Conservation (phyloP, 2,329 filamentous ascomycete genomes). For the Fusarium tuaranense region DNA sequence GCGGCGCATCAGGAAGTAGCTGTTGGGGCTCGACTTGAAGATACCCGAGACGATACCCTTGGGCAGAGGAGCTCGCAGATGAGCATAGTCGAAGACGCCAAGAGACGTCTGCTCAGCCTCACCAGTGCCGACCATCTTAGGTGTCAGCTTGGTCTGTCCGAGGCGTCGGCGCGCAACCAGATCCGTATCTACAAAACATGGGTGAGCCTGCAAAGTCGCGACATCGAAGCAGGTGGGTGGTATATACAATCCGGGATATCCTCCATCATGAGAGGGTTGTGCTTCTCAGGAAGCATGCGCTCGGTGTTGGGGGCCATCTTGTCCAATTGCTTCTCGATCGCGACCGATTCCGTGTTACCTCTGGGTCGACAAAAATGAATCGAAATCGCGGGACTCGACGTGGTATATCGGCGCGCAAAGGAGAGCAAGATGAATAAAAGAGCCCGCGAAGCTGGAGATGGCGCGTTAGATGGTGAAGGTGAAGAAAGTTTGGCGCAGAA, state of each 20-base stretch:
- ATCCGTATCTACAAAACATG: conserved; percentile 68
- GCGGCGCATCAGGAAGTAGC: conserved; percentile 96
- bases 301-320: conserved; percentile 52
- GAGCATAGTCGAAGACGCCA: conserved; percentile 94
- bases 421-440: conserved; percentile 8
- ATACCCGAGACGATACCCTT: conserved; percentile 94
- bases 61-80: conserved; percentile 90
- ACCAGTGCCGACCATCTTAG: conserved; percentile 82
- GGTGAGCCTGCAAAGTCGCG: conserved; percentile 41
- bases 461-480: conserved; percentile 34
- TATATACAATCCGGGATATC: conserved; percentile 71
- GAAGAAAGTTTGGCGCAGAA: conserved; percentile 14
- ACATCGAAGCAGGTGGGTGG: conserved; percentile 10
- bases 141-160: conserved; percentile 89
- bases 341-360: conserved; percentile 32
- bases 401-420: conserved; percentile 28
- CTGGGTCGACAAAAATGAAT: conserved; percentile 30
- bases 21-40: conserved; percentile 88
- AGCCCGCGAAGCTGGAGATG: conserved; percentile 19
- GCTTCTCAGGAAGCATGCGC: conserved; percentile 67
- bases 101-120: conserved; percentile 79
- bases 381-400: conserved; percentile 22
- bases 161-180: conserved; percentile 87
- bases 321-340: conserved; percentile 33
- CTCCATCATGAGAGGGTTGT: conserved; percentile 75